Conservation (phyloP, 805 yeast species). For the Wickerhamiella vanderwaltii region DNA sequence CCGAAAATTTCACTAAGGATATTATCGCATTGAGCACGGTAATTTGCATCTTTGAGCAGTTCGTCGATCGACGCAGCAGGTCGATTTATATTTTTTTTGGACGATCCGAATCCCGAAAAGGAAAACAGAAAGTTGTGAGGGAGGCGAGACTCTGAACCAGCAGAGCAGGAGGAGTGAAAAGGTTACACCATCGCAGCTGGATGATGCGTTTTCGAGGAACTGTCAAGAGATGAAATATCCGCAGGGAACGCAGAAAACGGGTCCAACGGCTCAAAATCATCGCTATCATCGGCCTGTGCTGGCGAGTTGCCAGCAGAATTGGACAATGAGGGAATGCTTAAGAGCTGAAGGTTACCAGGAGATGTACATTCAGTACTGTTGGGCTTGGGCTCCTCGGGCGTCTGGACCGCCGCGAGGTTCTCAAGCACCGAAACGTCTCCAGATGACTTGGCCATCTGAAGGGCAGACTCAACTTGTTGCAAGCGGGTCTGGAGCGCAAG, state of each 20-base stretch:
- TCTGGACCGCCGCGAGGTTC: slow-evolving; percentile 3
- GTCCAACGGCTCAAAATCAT: slow-evolving; percentile 11
- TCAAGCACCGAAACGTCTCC: slow-evolving; percentile 18
- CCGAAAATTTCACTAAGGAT: slow-evolving; percentile 18
- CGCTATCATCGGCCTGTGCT: slow-evolving; percentile 10
- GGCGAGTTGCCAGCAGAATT: slow-evolving; percentile 15
- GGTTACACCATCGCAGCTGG: slow-evolving; percentile 24
- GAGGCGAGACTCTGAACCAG: slow-evolving; percentile 10
- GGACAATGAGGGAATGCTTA: slow-evolving; percentile 10
- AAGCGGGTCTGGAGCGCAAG: slow-evolving; percentile 15
- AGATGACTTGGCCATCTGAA: slow-evolving; percentile 17
- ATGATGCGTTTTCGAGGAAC: slow-evolving; percentile 26
- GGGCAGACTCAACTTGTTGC: slow-evolving; percentile 20
- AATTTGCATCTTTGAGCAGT: slow-evolving; percentile 18
- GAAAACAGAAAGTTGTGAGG: not conserved
- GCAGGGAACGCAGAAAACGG: slow-evolving; percentile 12
- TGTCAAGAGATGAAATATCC: slow-evolving; percentile 15
- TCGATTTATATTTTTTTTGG: slow-evolving; percentile 13
- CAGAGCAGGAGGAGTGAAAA: slow-evolving; percentile 1
- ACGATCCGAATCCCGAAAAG: slow-evolving; percentile 3
- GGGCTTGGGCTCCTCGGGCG: slow-evolving; percentile 2
- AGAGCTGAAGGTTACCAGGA: slow-evolving; percentile 12
- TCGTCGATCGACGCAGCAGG: slow-evolving; percentile 27
- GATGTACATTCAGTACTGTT: slow-evolving; percentile 11
- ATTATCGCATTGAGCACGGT: slow-evolving; percentile 20